A percentile compares a stretch with the other conserved stretches of the same genome.
Evolutionary conservation across 139 green algal genomes (phyloP).

Genomic region (Picochlorum sp.): DNA sequence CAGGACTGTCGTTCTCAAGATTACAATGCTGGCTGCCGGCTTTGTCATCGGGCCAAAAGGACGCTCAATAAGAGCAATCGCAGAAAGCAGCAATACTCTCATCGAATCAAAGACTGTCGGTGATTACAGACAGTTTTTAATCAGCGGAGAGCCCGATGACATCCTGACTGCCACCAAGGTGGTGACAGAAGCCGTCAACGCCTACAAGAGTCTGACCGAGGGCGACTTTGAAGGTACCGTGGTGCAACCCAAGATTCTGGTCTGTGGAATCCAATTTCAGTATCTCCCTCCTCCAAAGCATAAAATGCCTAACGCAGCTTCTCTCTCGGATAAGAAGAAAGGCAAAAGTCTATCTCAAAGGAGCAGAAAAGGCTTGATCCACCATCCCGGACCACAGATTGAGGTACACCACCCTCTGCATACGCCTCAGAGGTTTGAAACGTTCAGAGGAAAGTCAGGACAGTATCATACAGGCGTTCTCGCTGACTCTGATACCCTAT

Average conservation of each 20-base stretch:
- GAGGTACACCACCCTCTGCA: no score
- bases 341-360: background rate
- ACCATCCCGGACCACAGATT: background rate
- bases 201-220: constrained; percentile 82
- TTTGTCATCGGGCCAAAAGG: constrained; percentile 73
- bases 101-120: constrained; percentile 71
- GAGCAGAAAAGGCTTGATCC: background rate
- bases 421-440: no score
- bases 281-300: constrained; percentile 74
- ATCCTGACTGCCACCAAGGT: constrained; percentile 42
- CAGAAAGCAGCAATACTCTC: constrained; percentile 43
- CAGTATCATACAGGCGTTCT: no score
- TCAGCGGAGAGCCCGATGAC: constrained; percentile 18
- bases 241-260: constrained; percentile 50
- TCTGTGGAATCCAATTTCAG: constrained; percentile 64
- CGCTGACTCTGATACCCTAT: no score
- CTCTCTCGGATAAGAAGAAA: no score
- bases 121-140: constrained; percentile 42
- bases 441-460: no score
- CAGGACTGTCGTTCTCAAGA: constrained; percentile 35
- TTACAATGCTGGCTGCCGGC: constrained; percentile 79
- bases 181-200: constrained; percentile 54
- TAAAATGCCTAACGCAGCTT: constrained; percentile 52
- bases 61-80: constrained; percentile 60
- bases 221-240: constrained; percentile 43